A percentile compares a stretch with the other conserved stretches of the same genome.
Conservation (phyloP, 2,329 filamentous ascomycete species). For the Fusarium burgessii region DNA sequence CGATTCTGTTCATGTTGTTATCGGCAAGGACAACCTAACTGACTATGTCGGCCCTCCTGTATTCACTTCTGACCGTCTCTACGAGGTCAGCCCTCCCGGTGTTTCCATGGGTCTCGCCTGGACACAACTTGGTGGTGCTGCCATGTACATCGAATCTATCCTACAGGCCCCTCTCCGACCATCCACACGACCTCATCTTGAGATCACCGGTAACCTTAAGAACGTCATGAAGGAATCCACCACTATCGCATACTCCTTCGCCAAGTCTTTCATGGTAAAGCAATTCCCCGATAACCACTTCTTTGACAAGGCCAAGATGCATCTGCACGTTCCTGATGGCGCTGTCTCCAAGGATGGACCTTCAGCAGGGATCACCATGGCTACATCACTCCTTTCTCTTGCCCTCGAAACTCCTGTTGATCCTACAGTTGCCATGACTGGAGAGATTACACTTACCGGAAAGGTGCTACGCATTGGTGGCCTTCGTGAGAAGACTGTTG, state of each 20-base stretch:
- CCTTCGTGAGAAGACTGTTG: constrained; percentile 95
- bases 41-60: constrained; percentile 97
- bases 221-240: constrained; percentile 99
- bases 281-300: constrained; percentile 92
- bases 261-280: constrained; percentile 87
- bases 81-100: constrained; percentile 91
- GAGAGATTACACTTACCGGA: constrained; percentile 94
- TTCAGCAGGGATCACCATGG: constrained; percentile 97
- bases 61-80: constrained; percentile 94
- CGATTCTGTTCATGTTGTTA: constrained; percentile 85
- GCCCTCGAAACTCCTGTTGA: constrained; percentile 82
- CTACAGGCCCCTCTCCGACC: constrained; percentile 83
- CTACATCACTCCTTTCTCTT: constrained; percentile 88
- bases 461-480: constrained; percentile 97
- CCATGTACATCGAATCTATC: constrained; percentile 97
- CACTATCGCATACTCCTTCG: constrained; percentile 93
- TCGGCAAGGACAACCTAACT: constrained; percentile 89
- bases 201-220: constrained; percentile 95
- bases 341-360: constrained; percentile 95
- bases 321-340: constrained; percentile 96
- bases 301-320: constrained; percentile 94
- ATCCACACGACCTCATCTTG: constrained; percentile 80
- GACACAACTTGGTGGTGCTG: constrained; percentile 96
- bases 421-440: constrained; percentile 96
- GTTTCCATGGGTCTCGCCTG: constrained; percentile 98